Evolutionary conservation across 2,329 filamentous ascomycete species (phyloP), one percentile per base, ranked within the genome.

Genomic region (Hymenoscyphus albidus): DNA sequence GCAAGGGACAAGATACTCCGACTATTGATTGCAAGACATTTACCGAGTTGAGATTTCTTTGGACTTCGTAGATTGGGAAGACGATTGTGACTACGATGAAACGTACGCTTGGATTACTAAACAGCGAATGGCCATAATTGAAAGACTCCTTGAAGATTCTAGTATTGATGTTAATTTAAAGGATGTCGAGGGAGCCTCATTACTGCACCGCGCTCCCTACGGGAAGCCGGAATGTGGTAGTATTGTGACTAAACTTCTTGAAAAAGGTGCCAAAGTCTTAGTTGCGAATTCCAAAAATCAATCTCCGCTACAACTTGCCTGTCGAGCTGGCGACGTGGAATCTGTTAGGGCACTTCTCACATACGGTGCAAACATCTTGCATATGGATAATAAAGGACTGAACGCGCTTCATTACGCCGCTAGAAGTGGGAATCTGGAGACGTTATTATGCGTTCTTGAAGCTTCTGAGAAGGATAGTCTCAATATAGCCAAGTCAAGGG

Each of bases 181-280:
- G 55, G 32, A 62, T 31, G 22, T 10, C 31, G 16, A 62, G 55
- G 60, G 60, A 55, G 44, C 44, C 32, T 62, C 32, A 62, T 32
- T 18, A 56, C 35, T 62, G 10, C 44, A 62, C 39, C 35, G 16
- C 56, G 31, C 31, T 38, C 60, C 31, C 27, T 62, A 62, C 35
- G 32, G 48, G 35, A 39, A 62, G 32, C 44, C 16, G 18, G 22
- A 39, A 62, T 62, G 32, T 62, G 6, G 18, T 62, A 39, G 32
- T 56, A 62, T 56, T 40, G 60, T 56, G 2, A 27, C 16, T 22
- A 62, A 14, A 18, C 27, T 62, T n/a, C 39, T 62, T 39, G 32
- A 62, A 56, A 62, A 56, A 40, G 60, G 60, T 40, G 32, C 60
- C 12, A 31, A 62, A 56, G 44, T 62, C 39, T 62, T 22, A 39